Base-by-base conservation (phyloP, 805 yeast species). In the Isabelozyma gotoi region DNA sequence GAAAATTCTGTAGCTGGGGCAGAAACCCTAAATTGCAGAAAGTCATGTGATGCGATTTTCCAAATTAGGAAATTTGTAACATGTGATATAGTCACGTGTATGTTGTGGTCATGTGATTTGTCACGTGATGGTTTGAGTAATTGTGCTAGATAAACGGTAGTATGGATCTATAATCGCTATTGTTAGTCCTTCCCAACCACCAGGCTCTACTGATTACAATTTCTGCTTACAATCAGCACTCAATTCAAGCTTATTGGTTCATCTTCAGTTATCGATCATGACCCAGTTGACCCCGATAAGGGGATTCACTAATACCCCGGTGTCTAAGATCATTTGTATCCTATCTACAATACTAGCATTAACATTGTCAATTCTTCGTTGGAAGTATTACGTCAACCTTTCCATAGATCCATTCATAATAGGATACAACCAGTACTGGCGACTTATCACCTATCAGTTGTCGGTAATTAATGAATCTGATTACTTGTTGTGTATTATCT, bases 381-480 rank as follows among this genome's bases (percentile, higher is more conserved):
- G 63, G 48, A 78, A 79, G 56, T 71, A 74, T 34, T 55, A 64
- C 37, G 73, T 76, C 45, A 50, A 57, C 5, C 62, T 78, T 16
- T 56, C 73, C 8, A 68, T 76, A 39, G 76, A 71, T 45, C 89
- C 89, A 2, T 80, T 74, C 52, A 67, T 83, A 7, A 52, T 71
- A 2, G 68, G 74, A 45, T 82, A 82, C 65, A 41, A 57, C 10
- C 89, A 83, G 49, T 82, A 73, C 54, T 82, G 84, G 78, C 62
- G 88, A 41, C 55, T 78, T 7, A 36, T 71, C 6, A 56, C 73
- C 5, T 74, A 70, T 50, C 88, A 81, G 54, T 19, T 77, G 10
- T 65, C 77, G n/a, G 77, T 78, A 40, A 67, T 78, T 36, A 81
- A 79, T 54, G 86, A 81, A 55, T 74, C 84, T 4, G 86, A 83